Conservation (phyloP, 305 asterid species). For the Petunia hybrid region DNA sequence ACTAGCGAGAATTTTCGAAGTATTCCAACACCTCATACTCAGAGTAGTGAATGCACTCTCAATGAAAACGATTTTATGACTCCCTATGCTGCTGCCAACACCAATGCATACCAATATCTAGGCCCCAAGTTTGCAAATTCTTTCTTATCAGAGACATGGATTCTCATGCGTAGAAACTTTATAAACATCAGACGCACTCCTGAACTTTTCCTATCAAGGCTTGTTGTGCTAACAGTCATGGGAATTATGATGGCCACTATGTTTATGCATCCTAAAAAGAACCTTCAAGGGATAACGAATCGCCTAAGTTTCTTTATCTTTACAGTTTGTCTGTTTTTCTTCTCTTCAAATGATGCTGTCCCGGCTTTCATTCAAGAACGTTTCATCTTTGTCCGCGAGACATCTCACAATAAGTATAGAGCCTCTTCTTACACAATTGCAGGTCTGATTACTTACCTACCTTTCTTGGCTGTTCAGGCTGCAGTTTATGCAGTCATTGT, state of each 20-base stretch:
- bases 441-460: slow-evolving; percentile 45
- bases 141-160: slow-evolving; percentile 69
- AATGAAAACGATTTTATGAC: slow-evolving; percentile 74
- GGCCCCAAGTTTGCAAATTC: slow-evolving; percentile 69
- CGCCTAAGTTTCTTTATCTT: slow-evolving; percentile 78
- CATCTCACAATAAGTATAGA: slow-evolving; percentile 80
- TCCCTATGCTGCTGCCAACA: slow-evolving; percentile 38
- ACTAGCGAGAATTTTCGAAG: slow-evolving; percentile 61
- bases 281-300: slow-evolving; percentile 67
- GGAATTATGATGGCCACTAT: slow-evolving; percentile 87
- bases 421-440: slow-evolving; percentile 89
- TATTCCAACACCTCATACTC: slow-evolving; percentile 59
- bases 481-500: slow-evolving; percentile 40
- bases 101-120: slow-evolving; percentile 34
- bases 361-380: slow-evolving; percentile 91
- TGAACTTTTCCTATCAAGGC: slow-evolving; percentile 77
- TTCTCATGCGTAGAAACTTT: slow-evolving; percentile 74
- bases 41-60: slow-evolving; percentile 70
- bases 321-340: slow-evolving; percentile 81
- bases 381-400: slow-evolving; percentile 72
- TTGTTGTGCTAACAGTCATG: slow-evolving; percentile 70
- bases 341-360: slow-evolving; percentile 83
- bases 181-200: slow-evolving; percentile 75
- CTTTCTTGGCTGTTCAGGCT: slow-evolving; percentile 4
- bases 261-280: slow-evolving; percentile 60